Evolutionary conservation across 1,284 basidiomycete genomes (phyloP), one percentile per base, ranked within the genome.

Genomic region (Fomitopsis schrenkii): DNA sequence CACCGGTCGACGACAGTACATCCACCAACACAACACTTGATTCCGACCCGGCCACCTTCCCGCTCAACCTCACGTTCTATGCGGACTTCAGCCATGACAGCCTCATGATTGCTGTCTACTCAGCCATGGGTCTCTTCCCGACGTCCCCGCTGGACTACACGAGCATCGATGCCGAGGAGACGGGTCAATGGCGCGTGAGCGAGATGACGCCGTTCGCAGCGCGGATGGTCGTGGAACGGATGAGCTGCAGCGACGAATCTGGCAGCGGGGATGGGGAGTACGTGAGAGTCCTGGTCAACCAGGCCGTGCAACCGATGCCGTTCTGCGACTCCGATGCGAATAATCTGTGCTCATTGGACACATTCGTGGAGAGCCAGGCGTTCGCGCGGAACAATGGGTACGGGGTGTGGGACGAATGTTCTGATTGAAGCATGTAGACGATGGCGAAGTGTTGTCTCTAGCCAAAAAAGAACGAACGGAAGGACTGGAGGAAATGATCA

Each of bases 81-180:
- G 85, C 82, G 22, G 92, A 94, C 72, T 93, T 94, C 72, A 87
- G 90, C 26, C 91, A 94, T 71, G 92, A 94, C 71, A 88, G 92
- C 72, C 79, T 90, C 68, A 90, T 95, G 83, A 77, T 91, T 42
- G 85, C 90, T 45, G 88, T 94, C 62, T 87, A 85, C 60, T 73
- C 85, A n/a, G 89, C 91, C 0, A 72, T 94, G 57, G 90, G 91
- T 15, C 77, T 94, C 17, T 88, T 91, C 72, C 73, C 67, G 28
- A 79, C 79, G 50, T 22, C 64, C 7, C 42, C 36, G 28, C 78
- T 85, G 28, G 75, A 83, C 68, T 79, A 85, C 1, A 70, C 67
- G 35, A 54, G 36, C 35, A 19, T 22, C 12, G 52, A 54, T 4
- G 59, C 62, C 5, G 77, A 77, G 0, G 74, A 83, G 1, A 59